A percentile compares a stretch with the other conserved stretches of the same genome.
Evolutionary conservation across 306 rosid genomes (phyloP).

Genomic region (Quercus aquifolioides): DNA sequence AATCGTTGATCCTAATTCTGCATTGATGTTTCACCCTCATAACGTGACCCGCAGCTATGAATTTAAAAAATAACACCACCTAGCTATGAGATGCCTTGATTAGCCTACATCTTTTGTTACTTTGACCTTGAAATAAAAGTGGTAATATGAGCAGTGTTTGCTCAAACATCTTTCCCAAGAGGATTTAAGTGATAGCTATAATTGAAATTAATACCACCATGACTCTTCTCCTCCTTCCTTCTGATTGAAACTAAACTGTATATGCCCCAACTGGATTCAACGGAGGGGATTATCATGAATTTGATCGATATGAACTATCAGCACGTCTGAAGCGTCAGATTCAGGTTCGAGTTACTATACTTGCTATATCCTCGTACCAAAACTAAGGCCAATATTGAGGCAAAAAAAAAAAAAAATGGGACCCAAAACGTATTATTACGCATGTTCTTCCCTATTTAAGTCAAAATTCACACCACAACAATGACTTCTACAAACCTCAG

Average conservation of each 20-base stretch:
- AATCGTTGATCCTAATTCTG: too few relatives aligned
- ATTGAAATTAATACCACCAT: too few relatives aligned
- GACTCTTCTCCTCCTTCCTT: not conserved
- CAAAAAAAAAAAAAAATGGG: too few relatives aligned
- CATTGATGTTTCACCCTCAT: too few relatives aligned
- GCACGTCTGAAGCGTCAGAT: constrained; percentile 20
- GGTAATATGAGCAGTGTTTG: not conserved
- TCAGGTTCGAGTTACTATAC: constrained; percentile 8
- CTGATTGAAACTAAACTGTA: constrained; percentile 24
- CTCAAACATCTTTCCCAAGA: not conserved
- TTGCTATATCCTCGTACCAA: too few relatives aligned
- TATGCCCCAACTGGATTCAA: constrained; percentile 10
- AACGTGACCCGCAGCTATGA: not conserved
- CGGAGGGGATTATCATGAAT: constrained; percentile 13
- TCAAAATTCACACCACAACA: not conserved
- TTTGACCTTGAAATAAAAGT: not conserved
- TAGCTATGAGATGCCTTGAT: not conserved
- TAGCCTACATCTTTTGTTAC: not conserved
- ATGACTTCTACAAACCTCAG: not conserved
- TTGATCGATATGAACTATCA: constrained; percentile 18
- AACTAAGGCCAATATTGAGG: too few relatives aligned
- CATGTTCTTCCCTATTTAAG: too few relatives aligned
- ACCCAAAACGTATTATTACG: too few relatives aligned
- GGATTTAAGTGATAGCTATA: not conserved
- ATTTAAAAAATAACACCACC: not conserved